Percentiles rank a stretch among this genome's conserved stretches.
Conservation (phyloP, 441 rosid species). For the Pelargonium fulgidum region DNA sequence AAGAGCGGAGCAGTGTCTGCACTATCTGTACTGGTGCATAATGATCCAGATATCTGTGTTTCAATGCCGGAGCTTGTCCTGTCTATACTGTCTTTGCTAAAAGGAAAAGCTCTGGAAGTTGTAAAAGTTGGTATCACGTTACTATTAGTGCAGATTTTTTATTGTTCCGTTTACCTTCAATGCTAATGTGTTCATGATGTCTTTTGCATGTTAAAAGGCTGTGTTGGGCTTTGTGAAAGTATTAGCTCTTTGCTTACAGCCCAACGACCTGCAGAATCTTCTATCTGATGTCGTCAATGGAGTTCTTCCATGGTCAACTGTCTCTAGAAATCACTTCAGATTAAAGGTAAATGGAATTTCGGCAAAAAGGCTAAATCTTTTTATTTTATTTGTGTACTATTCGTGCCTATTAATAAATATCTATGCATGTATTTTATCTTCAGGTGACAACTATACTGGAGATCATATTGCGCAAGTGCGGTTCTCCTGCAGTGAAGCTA, state of each 20-base stretch:
- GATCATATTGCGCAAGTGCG: constrained; percentile 78
- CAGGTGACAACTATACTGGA: constrained; percentile 85
- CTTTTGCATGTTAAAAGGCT: constrained; percentile 42
- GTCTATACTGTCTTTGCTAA: constrained; percentile 67
- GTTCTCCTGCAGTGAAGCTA: constrained; percentile 53
- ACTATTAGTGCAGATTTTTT: not conserved
- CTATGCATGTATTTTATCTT: constrained; percentile 6
- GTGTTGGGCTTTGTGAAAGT: constrained; percentile 87
- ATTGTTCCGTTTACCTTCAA: not conserved
- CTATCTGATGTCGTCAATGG: constrained; percentile 45
- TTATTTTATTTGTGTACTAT: too few relatives aligned
- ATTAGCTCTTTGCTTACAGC: constrained; percentile 58
- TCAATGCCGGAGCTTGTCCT: constrained; percentile 64
- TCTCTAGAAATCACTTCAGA: constrained; percentile 83
- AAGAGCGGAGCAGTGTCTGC: constrained; percentile 95
- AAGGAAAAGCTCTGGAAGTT: constrained; percentile 73
- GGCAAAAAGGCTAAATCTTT: not conserved
- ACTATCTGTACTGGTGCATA: constrained; percentile 60
- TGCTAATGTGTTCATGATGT: constrained; percentile 6
- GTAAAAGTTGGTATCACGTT: constrained; percentile 46
- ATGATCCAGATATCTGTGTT: constrained; percentile 54
- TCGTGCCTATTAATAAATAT: not conserved
- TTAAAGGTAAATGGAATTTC: constrained; percentile 45
- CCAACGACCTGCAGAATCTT: constrained; percentile 58
- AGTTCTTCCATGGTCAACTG: constrained; percentile 74